These are phyloP conservation scores for Tricladium varicosporioides DNA, from an alignment of 2,329 filamentous ascomycete species.

Conservation along the genomic window DNA sequence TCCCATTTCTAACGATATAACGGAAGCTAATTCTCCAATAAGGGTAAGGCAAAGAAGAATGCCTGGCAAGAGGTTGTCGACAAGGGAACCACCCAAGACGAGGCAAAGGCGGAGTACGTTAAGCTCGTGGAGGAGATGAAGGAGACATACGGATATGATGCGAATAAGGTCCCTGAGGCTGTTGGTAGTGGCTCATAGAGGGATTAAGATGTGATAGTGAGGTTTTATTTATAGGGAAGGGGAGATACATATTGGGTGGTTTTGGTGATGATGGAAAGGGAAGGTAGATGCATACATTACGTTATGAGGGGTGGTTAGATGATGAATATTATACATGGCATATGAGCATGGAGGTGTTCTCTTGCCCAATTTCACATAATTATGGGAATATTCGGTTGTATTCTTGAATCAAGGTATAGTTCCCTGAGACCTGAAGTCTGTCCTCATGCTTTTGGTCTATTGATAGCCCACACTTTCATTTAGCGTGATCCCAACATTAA, in stretches of 20 bases:
- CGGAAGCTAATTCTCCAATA: conserved; percentile 6
- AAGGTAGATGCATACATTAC: too few species aligned
- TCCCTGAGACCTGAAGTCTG: too few species aligned
- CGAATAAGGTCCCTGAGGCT: conserved; percentile 59
- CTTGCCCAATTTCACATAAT: too few species aligned
- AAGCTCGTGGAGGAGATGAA: conserved; percentile 70
- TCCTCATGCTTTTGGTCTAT: not conserved
- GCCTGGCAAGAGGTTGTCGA: conserved; percentile 73
- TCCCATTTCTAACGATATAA: not conserved
- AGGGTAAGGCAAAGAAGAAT: conserved; percentile 76
- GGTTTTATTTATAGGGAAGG: not conserved
- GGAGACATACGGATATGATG: conserved; percentile 64
- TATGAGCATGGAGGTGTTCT: too few species aligned
- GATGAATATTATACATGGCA: too few species aligned
- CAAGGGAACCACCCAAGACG: conserved; percentile 55
- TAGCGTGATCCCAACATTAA: conserved; percentile 2
- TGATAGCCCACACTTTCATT: not conserved
- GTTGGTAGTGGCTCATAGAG: conserved; percentile 37
- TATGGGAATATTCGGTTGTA: too few species aligned
- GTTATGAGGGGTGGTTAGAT: too few species aligned
- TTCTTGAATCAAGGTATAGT: too few species aligned
- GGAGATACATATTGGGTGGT: not conserved
- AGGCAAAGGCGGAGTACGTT: conserved; percentile 77
- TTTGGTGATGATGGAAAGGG: not conserved
- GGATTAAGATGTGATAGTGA: not conserved